Base-by-base conservation (phyloP, 257 asterid genomes). In the Catharanthus roseus region DNA sequence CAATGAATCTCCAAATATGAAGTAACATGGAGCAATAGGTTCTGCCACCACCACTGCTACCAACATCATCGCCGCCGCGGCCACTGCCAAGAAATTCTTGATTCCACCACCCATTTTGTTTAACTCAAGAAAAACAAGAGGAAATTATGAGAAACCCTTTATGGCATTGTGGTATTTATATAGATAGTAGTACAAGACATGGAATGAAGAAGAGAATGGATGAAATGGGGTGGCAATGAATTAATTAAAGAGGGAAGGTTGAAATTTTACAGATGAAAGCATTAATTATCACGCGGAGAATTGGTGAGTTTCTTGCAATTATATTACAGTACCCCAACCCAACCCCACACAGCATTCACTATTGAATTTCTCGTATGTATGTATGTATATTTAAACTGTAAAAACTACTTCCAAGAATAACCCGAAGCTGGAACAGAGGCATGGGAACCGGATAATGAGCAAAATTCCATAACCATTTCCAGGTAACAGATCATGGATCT, bases 1-100 rank as follows among this genome's bases (percentile, higher is more conserved):
- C 23, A 82, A 72, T 15, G 86, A 82, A 78, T 82, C 86, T 5
- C 86, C 86, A 70, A 82, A 82, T 39, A 78, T 75, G 54, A 78
- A 82, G 65, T 78, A 82, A 54, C 86, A 73, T 10, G 86, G 86
- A n/a, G 75, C 86, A 56, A 78, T 83, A 45, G 85, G 81, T 3
- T 82, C 62, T n/a, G 64, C 83, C 5, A 51, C 36, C 54, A 57
- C 75, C 63, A 38, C 18, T 72, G 54, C 36, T 55, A 3, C 64
- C 76, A 2, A 56, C 70, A 65, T 34, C 28, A 69, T 5, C 51
- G 72, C 28, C 56, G 55, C 3, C 31, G 50, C 26, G 16, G 41
- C 44, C 53, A 9, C 49, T 26, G 44, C 54, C 62, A 38, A 53
- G 23, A 42, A 65, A 31, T 70, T 72, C 58, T 42, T 70, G 9